Conservation (phyloP, 2,329 filamentous ascomycete species). For the Diaporthe humulicola region DNA sequence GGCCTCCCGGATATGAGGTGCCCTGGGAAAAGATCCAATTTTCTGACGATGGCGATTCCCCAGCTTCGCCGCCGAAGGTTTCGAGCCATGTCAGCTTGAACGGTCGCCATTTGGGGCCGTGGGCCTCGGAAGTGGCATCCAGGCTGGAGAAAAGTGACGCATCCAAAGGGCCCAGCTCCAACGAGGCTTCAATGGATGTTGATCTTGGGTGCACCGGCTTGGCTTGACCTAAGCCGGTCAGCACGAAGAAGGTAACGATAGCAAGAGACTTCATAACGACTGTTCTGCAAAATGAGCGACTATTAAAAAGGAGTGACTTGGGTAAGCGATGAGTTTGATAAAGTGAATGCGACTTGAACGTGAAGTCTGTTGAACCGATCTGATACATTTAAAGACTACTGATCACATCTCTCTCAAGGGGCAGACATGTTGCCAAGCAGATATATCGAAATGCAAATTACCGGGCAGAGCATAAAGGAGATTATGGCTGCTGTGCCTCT, state of each 20-base stretch:
- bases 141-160: not conserved
- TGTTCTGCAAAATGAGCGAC: not conserved
- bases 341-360: not conserved
- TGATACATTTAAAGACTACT: not conserved
- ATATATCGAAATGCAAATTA: not conserved
- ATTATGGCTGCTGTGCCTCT: not conserved
- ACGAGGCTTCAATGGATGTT: not conserved
- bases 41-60: not conserved
- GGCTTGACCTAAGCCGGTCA: not conserved
- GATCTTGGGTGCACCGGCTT: constrained; percentile 1
- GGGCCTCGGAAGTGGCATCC: not conserved
- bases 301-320: not conserved
- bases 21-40: constrained; percentile 11
- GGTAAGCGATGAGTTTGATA: not conserved
- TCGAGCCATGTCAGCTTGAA: constrained; percentile 16
- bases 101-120: not conserved
- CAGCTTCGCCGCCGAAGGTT: not conserved
- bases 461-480: not conserved
- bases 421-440: not conserved
- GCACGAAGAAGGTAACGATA: not conserved
- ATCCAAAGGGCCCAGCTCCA: not conserved
- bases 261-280: not conserved
- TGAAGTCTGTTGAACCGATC: not conserved
- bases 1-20: not conserved
- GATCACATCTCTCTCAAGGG: not conserved